Evolutionary conservation across 768 basidiomycete genomes (phyloP), one percentile per base, ranked within the genome.

Genomic region (Phylloporus sp.): DNA sequence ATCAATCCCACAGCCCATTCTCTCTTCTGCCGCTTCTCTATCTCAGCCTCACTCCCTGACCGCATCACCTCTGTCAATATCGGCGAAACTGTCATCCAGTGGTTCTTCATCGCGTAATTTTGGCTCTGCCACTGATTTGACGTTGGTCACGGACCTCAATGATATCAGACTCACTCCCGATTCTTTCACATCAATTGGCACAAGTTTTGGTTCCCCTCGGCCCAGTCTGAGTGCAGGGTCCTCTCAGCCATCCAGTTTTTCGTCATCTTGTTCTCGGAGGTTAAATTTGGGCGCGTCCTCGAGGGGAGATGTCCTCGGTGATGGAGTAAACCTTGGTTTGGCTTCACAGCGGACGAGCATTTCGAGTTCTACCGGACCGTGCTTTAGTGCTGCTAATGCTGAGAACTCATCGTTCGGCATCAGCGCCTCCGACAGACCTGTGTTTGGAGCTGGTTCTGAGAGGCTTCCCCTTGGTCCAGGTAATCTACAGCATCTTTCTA

Each of bases 31-130:
- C 13, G 58, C 53, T 32, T 53, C 67, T 7, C 46, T 66, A 13
- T 66, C 66, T 1, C 62, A 51, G 26, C 56, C 67, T 20, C 69
- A 57, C 40, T 70, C 67, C 8, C 57, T 69, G 26, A 52, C 60
- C 11, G 65, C 60, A n/a, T 69, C 67, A 20, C 67, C 67, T 15
- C 62, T 53, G 38, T 36, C 44, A 15, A 47, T 56, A 38, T 64
- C 66, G 20, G 39, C 67, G 22, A 67, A 57, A 27, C 52, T 51
- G 22, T 51, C 60, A 3, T 59, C 70, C 12, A 55, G 59, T 5
- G 55, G 54, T 22, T 58, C 68, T 23, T 64, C 63, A 9, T 50
- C 44, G 28, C 53, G 59, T 20, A 55, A 51, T 35, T 53, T 61
- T 38, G 47, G 60, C 38, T 10, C 55, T 13, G 42, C 49, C 39